Evolutionary conservation across 2,329 filamentous ascomycete species (phyloP).

Genomic region (Claviceps monticola): DNA sequence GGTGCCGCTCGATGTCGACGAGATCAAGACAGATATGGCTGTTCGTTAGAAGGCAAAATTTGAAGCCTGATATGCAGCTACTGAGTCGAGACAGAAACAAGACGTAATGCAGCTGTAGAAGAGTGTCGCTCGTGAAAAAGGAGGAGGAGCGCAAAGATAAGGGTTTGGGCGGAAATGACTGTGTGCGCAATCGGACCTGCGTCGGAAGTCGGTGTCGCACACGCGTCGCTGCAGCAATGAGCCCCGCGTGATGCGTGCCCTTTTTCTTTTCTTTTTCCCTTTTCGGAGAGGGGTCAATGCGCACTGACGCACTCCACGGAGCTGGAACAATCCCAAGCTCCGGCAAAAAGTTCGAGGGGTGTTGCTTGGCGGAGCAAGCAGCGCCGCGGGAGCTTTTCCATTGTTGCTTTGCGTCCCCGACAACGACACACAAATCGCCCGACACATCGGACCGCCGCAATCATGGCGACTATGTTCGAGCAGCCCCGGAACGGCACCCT

Average conservation of each 20-base stretch:
- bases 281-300: conserved; percentile 8
- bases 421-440: conserved; percentile 2
- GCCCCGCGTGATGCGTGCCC: conserved; percentile 7
- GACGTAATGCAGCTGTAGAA: not conserved
- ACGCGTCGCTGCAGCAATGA: not conserved
- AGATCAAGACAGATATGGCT: not conserved
- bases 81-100: not conserved
- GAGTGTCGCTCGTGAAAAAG: not conserved
- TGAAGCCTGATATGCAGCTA: not conserved
- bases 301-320: conserved; percentile 6
- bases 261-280: conserved; percentile 3
- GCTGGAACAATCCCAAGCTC: conserved; percentile 15
- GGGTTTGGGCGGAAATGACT: conserved; percentile 2
- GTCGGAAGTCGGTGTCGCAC: not conserved
- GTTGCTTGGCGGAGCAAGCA: conserved; percentile 3
- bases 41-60: not conserved
- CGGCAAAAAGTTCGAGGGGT: conserved; percentile 17
- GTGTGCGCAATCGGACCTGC: not conserved
- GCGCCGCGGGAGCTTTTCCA: conserved; percentile 1
- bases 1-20: conserved; percentile 5
- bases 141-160: conserved; percentile 1
- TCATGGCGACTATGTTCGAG: conserved; percentile 92
- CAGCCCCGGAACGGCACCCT: conserved; percentile 89
- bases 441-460: conserved; percentile 13
- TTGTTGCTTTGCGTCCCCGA: not conserved